These are phyloP conservation scores for Colletotrichum lentis DNA, from an alignment of 2,329 filamentous ascomycete species.

Conservation along the genomic window DNA sequence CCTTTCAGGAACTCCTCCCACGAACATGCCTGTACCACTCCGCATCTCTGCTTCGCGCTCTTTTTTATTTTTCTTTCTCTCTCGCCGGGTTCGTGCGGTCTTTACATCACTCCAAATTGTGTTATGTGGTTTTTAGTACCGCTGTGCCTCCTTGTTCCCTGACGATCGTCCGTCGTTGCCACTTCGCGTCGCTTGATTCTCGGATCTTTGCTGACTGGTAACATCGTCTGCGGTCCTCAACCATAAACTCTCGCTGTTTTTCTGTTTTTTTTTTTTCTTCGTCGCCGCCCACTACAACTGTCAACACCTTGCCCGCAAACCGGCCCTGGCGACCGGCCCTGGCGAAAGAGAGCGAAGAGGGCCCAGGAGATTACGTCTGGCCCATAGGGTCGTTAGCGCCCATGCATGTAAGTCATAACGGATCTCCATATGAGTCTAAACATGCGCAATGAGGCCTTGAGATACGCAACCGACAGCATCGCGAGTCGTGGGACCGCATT, in stretches of 20 bases:
- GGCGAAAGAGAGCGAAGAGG: conserved; percentile 17
- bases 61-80: conserved; percentile 17
- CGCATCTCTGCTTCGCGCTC: conserved; percentile 29
- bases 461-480: conserved; percentile 30
- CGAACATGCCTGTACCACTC: conserved; percentile 36
- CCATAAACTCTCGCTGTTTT: conserved; percentile 30
- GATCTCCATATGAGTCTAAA: conserved; percentile 36
- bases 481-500: conserved; percentile 34
- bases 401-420: conserved; percentile 37
- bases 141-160: conserved; percentile 1
- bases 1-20: conserved; percentile 37
- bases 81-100: background rate
- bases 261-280: too few relatives aligned
- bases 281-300: too few relatives aligned
- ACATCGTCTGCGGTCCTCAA: conserved; percentile 10
- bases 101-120: background rate
- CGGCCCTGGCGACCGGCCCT: conserved; percentile 22
- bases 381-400: conserved; percentile 33
- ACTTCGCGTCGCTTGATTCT: conserved; percentile 4
- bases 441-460: conserved; percentile 35
- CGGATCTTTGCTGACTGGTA: background rate
- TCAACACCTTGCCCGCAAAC: conserved; percentile 6
- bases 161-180: background rate
- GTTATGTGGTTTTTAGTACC: background rate
- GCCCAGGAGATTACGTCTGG: conserved; percentile 33